Conservation (phyloP, 306 rosid genomes). For the Casuarina cunninghamiana region DNA sequence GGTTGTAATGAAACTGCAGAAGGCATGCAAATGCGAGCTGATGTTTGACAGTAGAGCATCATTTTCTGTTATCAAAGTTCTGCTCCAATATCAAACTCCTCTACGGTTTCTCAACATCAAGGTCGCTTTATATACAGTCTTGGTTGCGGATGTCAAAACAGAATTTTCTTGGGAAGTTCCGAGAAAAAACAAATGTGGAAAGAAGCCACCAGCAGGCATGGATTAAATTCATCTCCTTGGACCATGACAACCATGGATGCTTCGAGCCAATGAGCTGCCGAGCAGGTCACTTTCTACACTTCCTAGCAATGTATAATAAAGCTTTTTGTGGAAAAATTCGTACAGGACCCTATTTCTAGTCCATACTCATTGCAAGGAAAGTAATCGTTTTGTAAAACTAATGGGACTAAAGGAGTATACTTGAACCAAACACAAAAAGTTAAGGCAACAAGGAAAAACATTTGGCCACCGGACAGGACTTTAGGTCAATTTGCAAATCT, state of each 20-base stretch:
- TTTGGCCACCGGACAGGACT: neutral
- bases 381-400: neutral
- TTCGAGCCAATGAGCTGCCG: neutral
- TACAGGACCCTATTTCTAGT: neutral
- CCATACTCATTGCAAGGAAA: neutral
- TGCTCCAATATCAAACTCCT: neutral
- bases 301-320: neutral
- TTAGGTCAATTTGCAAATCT: too few relatives aligned
- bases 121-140: neutral
- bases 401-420: neutral
- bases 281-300: neutral
- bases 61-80: slow-evolving; percentile 6
- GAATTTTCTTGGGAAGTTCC: neutral
- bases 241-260: neutral
- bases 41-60: slow-evolving; percentile 36
- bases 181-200: neutral
- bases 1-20: slow-evolving; percentile 35
- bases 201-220: neutral
- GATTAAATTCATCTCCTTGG: neutral
- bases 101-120: neutral
- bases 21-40: slow-evolving; percentile 27
- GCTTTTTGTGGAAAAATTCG: neutral
- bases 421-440: neutral
- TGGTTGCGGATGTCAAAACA: neutral
- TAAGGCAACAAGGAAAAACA: neutral